Base-by-base conservation (phyloP, 2,329 filamentous ascomycete species). In the Amesomyces nigricolor region DNA sequence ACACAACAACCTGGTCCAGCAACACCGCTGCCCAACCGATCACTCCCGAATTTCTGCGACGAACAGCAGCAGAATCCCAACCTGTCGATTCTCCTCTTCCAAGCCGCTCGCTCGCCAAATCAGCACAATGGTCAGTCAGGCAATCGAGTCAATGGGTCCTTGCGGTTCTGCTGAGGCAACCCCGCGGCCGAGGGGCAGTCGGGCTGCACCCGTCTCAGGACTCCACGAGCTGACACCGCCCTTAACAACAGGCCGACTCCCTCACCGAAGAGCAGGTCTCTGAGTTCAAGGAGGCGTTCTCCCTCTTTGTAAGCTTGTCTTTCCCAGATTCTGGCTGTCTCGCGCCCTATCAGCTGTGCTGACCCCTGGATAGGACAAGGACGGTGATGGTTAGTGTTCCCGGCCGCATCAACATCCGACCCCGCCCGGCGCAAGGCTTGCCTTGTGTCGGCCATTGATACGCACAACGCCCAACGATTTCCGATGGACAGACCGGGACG, bases 201-300 rank as follows among this genome's bases (percentile, higher is more conserved):
- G 53, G 57, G 53, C 57, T 58, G 44, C 52, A 35, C 32, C 47
- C 19, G 43, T 22, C 37, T n/a, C 30, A 32, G 48, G 22, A 44
- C 53, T 53, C 57, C 17, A 42, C 22, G 32, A 59, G 56, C 63
- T 67, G 61, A 67, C 63, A 22, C 43, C 40, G 13, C 42, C 29
- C 37, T 40, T 42, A 13, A 45, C 48, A 35, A 63, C 73, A 97
- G 92, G 92, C 92, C 74, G 94, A 99, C 75, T 92, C 92, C 75
- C 87, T 99, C 71, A 97, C 94, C 68, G 94, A 99, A 83, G 94
- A 99, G 80, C 94, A 99, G 84, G 94, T 99, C 74, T 97, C 94
- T 73, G 94, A 99, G 81, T 99, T 97, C 83, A 99, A 97, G 88
- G 94, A 99, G 81, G 94, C 94, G 54, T 99, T 99, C 80, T 99